Conservation (phyloP, 441 rosid genomes). For the Adansonia gregorii region DNA sequence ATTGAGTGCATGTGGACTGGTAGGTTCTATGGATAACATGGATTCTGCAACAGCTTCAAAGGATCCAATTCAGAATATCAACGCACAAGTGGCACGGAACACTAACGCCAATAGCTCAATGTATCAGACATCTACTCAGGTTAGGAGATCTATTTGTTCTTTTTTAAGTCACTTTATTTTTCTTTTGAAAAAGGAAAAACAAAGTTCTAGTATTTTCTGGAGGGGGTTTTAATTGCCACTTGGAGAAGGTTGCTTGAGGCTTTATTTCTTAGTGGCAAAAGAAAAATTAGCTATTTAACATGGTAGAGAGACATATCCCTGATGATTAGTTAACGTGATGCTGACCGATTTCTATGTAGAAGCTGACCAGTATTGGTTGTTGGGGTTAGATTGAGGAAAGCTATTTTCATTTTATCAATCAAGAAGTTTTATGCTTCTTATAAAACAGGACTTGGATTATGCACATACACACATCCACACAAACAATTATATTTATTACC, state of each 20-base stretch:
- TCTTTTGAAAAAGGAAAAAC: background rate
- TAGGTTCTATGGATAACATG: slow-evolving; percentile 42
- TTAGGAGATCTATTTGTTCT: slow-evolving; percentile 37
- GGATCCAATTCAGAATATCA: slow-evolving; percentile 45
- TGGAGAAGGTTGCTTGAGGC: slow-evolving; percentile 10
- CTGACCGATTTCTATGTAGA: background rate
- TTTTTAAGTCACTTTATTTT: slow-evolving; percentile 18
- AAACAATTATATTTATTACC: background rate
- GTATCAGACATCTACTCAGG: slow-evolving; percentile 57
- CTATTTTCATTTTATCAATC: background rate
- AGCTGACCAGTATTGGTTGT: background rate
- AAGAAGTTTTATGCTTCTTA: background rate
- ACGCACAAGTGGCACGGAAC: slow-evolving; percentile 31
- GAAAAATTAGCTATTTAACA: background rate
- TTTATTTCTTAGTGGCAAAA: background rate
- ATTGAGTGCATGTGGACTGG: slow-evolving; percentile 31
- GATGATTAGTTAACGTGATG: background rate
- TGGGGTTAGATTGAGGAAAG: slow-evolving; percentile 11
- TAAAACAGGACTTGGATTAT: background rate
- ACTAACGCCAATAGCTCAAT: slow-evolving; percentile 33
- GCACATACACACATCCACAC: background rate
- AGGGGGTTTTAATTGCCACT: slow-evolving; percentile 17
- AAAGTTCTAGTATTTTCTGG: background rate
- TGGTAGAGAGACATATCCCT: background rate
- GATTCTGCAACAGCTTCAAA: slow-evolving; percentile 49